A percentile compares a stretch with the other conserved stretches of the same genome.
These are phyloP conservation scores for Corymbia maculata DNA, from an alignment of 345 rosid species.

Conservation along the genomic window DNA sequence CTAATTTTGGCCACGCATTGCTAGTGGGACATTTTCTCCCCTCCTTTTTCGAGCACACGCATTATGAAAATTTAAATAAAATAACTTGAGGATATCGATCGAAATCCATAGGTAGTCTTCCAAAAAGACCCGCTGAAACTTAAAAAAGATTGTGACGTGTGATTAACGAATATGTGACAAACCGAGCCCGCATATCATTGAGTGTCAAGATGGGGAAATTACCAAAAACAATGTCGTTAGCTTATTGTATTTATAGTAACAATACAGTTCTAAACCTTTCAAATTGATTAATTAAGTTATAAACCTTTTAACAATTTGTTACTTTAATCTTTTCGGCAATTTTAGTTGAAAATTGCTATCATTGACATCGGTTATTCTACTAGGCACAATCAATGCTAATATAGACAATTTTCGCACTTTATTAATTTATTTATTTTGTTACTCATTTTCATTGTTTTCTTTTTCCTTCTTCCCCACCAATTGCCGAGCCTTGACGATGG, in stretches of 20 bases:
- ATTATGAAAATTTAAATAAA: not conserved
- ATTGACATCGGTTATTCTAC: not conserved
- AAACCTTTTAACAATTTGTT: not conserved
- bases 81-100: not conserved
- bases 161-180: not conserved
- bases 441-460: no score
- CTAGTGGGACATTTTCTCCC: not conserved
- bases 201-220: not conserved
- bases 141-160: not conserved
- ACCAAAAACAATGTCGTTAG: not conserved
- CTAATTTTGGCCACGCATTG: not conserved
- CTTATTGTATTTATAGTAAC: not conserved
- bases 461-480: not conserved
- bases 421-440: no score
- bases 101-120: not conserved
- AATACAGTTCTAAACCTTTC: not conserved
- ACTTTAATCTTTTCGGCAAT: not conserved
- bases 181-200: not conserved
- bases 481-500: not conserved
- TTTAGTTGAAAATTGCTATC: not conserved
- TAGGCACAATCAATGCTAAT: rapidly evolving
- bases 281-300: not conserved
- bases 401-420: not conserved
- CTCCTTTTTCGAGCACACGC: not conserved
- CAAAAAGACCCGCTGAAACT: not conserved